phyloP scores from a whole-genome alignment of 768 basidiomycete species.

The Mycena olivaceomarginata region DNA sequence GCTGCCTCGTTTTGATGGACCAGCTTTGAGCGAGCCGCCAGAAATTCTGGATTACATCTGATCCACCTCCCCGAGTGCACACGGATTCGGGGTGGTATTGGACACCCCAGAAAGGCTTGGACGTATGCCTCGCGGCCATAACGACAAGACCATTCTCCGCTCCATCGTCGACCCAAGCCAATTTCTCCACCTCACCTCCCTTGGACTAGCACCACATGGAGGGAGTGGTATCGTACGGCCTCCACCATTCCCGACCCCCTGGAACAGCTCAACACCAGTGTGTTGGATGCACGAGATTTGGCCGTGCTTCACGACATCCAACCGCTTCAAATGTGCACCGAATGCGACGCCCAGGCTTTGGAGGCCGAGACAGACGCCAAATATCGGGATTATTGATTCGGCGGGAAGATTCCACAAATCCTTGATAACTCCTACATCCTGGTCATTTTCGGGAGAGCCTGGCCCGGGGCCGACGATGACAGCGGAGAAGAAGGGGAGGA shows the following conservation, averaged over 20 bases:
- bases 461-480: slow-evolving; percentile 88
- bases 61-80: slow-evolving; percentile 80
- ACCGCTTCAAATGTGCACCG: slow-evolving; percentile 76
- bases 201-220: slow-evolving; percentile 73
- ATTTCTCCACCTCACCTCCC: slow-evolving; percentile 71
- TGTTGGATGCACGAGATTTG: slow-evolving; percentile 82
- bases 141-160: slow-evolving; percentile 80
- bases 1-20: slow-evolving; percentile 63
- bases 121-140: slow-evolving; percentile 83
- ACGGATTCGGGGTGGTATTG: slow-evolving; percentile 94
- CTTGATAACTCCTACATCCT: slow-evolving; percentile 82
- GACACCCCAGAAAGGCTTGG: slow-evolving; percentile 89
- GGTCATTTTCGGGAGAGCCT: slow-evolving; percentile 78
- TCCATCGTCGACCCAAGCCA: slow-evolving; percentile 86
- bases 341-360: slow-evolving; percentile 83
- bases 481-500: slow-evolving; percentile 79
- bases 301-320: slow-evolving; percentile 86
- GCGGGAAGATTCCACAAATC: slow-evolving; percentile 81
- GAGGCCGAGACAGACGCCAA: slow-evolving; percentile 90
- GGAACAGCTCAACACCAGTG: slow-evolving; percentile 75
- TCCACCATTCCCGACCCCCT: slow-evolving; percentile 69
- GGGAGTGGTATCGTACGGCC: slow-evolving; percentile 89
- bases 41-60: slow-evolving; percentile 83
- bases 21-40: slow-evolving; percentile 81
- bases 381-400: slow-evolving; percentile 76